phyloP scores from a whole-genome alignment of 495 filamentous ascomycete species.

The Glarea lozoyensis region DNA sequence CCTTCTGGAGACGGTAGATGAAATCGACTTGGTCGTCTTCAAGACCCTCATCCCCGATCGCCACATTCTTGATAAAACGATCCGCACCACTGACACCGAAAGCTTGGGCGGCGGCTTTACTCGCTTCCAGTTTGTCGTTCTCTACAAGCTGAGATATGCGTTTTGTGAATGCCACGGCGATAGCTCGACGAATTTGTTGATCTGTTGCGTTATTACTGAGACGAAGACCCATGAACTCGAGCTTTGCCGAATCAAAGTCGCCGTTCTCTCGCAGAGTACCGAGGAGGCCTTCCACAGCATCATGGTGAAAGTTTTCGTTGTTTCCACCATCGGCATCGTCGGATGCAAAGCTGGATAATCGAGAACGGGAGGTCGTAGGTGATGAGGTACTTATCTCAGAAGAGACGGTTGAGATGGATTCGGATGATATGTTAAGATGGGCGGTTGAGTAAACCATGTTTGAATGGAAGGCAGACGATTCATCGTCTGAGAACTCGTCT shows the following conservation, averaged over 20 bases:
- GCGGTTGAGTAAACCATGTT: constrained; percentile 60
- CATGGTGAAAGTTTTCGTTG: constrained; percentile 69
- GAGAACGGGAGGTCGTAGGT: constrained; percentile 26
- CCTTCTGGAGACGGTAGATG: constrained; percentile 69
- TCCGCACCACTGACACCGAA: constrained; percentile 35
- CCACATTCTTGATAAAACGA: constrained; percentile 44
- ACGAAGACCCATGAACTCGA: constrained; percentile 83
- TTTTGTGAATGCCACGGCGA: constrained; percentile 76
- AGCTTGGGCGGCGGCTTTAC: constrained; percentile 56
- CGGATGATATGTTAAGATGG: constrained; percentile 58
- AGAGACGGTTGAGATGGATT: constrained; percentile 62
- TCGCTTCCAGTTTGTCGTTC: constrained; percentile 43
- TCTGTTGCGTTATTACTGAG: constrained; percentile 87
- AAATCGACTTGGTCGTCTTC: constrained; percentile 79
- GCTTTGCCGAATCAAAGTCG: constrained; percentile 73
- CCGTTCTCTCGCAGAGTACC: constrained; percentile 68
- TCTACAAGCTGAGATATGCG: constrained; percentile 67
- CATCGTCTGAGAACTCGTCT: constrained; percentile 40
- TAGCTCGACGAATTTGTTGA: constrained; percentile 73
- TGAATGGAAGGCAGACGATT: constrained; percentile 25
- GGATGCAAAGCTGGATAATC: constrained; percentile 38
- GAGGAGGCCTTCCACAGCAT: constrained; percentile 75
- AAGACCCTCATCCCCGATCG: constrained; percentile 34
- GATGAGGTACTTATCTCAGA: constrained; percentile 30
- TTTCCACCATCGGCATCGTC: constrained; percentile 33